Evolutionary conservation across 192 early-diverging fungal species (phyloP).

Genomic region (Haplosporangium gracile): DNA sequence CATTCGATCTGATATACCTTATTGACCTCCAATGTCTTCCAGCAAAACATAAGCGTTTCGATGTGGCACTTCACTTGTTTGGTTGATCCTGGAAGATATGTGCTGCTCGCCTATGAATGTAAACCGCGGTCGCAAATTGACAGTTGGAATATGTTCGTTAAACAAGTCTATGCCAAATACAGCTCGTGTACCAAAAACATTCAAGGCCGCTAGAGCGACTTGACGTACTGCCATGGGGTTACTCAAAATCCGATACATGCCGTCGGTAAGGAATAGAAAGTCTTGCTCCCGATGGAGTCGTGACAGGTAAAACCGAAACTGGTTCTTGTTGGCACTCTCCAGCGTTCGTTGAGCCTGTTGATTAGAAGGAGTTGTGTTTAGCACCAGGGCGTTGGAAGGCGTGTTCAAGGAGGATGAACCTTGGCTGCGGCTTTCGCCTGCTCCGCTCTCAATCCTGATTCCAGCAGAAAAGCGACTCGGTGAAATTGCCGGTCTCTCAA

Average conservation of each 20-base stretch:
- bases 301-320: conserved; percentile 83
- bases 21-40: conserved; percentile 88
- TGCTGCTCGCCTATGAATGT: conserved; percentile 69
- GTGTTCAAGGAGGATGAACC: not conserved
- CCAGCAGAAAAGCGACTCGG: not conserved
- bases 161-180: too few relatives aligned
- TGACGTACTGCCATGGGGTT: conserved; percentile 75
- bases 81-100: conserved; percentile 82
- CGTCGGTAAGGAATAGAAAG: conserved; percentile 83
- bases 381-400: not conserved
- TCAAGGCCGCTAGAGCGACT: not conserved
- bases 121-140: not conserved
- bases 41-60: conserved; percentile 87
- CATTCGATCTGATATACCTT: conserved; percentile 57
- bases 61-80: conserved; percentile 73
- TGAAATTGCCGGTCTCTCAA: conserved; percentile 7
- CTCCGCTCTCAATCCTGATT: not conserved
- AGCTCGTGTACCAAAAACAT: too few relatives aligned
- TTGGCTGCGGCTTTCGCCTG: not conserved
- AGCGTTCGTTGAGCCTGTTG: not conserved
- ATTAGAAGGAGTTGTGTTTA: not conserved
- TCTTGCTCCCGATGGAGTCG: conserved; percentile 88
- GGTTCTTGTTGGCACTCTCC: conserved; percentile 49
- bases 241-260: conserved; percentile 84
- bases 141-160: not conserved